A percentile compares a stretch with the other conserved stretches of the same genome.
These are phyloP conservation scores for Mucor sp. DNA, from an alignment of 371 early-diverging fungal genomes.

Conservation along the genomic window DNA sequence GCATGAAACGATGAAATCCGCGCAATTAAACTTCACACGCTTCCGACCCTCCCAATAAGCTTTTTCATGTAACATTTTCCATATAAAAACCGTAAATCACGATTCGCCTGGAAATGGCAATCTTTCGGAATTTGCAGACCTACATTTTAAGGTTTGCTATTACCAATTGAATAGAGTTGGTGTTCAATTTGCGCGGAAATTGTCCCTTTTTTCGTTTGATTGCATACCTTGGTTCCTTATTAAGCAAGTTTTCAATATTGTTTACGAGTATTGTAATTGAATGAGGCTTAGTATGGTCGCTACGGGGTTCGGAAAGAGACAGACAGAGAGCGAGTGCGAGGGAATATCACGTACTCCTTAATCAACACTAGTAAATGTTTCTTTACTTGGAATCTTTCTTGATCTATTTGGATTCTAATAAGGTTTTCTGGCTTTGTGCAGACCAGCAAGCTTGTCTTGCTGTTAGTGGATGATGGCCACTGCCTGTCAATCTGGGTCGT, in stretches of 20 bases:
- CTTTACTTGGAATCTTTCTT: background rate
- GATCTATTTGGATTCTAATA: conserved; percentile 1
- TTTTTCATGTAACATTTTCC: background rate
- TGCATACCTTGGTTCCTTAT: conserved; percentile 1
- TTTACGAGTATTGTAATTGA: background rate
- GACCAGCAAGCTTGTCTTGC: background rate
- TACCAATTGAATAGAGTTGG: background rate
- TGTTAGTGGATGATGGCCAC: background rate
- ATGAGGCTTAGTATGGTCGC: background rate
- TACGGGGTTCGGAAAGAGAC: background rate
- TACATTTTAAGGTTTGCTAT: background rate
- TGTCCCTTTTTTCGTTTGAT: background rate
- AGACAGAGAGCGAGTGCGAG: background rate
- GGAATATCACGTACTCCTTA: background rate
- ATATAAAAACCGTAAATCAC: background rate
- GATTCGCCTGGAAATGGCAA: background rate
- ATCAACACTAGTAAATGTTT: background rate
- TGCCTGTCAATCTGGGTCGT: conserved; percentile 2
- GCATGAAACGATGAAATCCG: background rate
- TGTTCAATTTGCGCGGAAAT: conserved; percentile 2
- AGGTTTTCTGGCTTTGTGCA: background rate
- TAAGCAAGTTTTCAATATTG: background rate
- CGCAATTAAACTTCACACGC: conserved; percentile 3
- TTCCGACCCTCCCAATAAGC: background rate
- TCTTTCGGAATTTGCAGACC: background rate